Evolutionary conservation across 306 rosid species (phyloP), one percentile per base, ranked within the genome.

Genomic region (Cicer yamashitae): DNA sequence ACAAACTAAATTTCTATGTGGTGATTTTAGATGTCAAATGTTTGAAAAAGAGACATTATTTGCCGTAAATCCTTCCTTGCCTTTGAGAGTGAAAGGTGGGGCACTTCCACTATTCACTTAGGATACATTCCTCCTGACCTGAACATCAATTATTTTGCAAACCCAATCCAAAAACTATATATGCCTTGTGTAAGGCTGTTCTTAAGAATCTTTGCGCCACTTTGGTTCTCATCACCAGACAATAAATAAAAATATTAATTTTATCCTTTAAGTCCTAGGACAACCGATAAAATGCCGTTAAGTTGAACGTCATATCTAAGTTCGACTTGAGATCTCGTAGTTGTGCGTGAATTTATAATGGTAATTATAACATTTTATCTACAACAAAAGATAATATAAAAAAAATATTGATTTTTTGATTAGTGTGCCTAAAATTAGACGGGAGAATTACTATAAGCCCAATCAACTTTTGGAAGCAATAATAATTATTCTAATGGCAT

Each of bases 401-500:
- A 10, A 44, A 77, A 85, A 73, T 77, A 84, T 7, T 71, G 0
- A 17, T 77, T 63, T 63, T 61, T 74, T 75, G 68, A 14, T 76
- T 43, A 75, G 69, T 75, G 86, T 77, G 79, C 86, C 90, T 70
- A 54, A 56, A 63, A 71, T 30, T 30, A 68, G 9, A 63, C 68
- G 70, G 82, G 75, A 81, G 81, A 17, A 84, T 13, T 53, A 38
- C 44, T 54, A 61, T 75, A 18, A 2, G 20, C 58, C 17, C 11
- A 62, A 62, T 74, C 85, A 81, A 80, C 81, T 83, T 77, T 77
- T 40, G 79, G 76, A 15, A 43, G 68, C 81, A 61, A 74, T 76
- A 39, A 73, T 53, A 57, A 71, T 81, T 82, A 81, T 91, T 89
- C 85, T 77, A 75, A 53, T 75, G 82, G 92, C 89, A 91, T 91